These are phyloP conservation scores for Auriscalpium microsporum DNA, from an alignment of 768 basidiomycete species.

Conservation along the genomic window DNA sequence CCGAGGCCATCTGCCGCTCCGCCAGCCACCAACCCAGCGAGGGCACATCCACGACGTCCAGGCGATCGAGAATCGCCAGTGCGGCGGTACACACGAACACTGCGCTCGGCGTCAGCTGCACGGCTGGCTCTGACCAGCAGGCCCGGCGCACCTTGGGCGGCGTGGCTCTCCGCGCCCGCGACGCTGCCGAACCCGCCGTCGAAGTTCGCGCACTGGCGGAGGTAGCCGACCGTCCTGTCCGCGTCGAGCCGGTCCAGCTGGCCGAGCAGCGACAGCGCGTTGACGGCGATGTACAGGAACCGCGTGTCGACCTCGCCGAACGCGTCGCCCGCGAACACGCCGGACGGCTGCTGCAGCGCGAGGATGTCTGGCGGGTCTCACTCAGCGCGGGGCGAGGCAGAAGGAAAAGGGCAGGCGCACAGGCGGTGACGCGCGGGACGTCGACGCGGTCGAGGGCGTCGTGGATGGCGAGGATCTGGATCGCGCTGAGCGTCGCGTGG, in stretches of 20 bases:
- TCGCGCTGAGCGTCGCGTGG: constrained; percentile 78
- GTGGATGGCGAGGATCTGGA: constrained; percentile 86
- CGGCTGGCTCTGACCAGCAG: not conserved
- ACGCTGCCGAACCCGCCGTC: constrained; percentile 89
- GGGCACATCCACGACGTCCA: constrained; percentile 74
- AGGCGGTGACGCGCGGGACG: constrained; percentile 59
- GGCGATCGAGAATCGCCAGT: constrained; percentile 75
- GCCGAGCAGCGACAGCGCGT: constrained; percentile 74
- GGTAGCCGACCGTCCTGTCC: constrained; percentile 62
- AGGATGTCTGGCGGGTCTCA: constrained; percentile 55
- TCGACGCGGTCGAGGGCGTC: constrained; percentile 71
- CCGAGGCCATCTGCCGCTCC: constrained; percentile 87
- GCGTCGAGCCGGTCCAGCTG: constrained; percentile 58
- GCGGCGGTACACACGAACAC: constrained; percentile 88
- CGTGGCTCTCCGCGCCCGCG: constrained; percentile 88
- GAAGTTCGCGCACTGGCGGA: constrained; percentile 78
- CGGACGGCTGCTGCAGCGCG: constrained; percentile 77
- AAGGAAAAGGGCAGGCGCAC: constrained; percentile 34
- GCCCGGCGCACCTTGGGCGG: constrained; percentile 62
- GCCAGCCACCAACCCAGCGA: constrained; percentile 89
- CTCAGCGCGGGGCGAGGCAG: not conserved
- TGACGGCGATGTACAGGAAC: constrained; percentile 83
- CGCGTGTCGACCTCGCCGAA: constrained; percentile 94
- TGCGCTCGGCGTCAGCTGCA: constrained; percentile 21
- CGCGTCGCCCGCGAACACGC: constrained; percentile 81